Percentiles rank a stretch among this genome's conserved stretches.
Conservation (phyloP, 148 eudicot species). For the Camellia lanceoleosa region DNA sequence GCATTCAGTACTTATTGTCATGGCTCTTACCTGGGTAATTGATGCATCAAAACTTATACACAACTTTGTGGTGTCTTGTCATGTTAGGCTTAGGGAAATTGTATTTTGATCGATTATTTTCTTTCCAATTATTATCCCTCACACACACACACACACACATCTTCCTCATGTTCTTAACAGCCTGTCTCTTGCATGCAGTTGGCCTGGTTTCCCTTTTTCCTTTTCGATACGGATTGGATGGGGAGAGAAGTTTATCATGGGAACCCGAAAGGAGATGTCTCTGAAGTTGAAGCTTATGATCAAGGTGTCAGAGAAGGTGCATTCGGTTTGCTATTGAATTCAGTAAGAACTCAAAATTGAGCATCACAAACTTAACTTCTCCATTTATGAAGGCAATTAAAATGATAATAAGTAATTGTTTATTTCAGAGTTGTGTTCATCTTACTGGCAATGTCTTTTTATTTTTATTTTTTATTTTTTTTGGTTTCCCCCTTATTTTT, state of each 20-base stretch:
- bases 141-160: too few species aligned
- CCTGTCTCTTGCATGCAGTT: conserved; percentile 45
- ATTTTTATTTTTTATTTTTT: neutral
- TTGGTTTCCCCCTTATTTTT: too few species aligned
- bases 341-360: conserved; percentile 71
- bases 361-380: conserved; percentile 11
- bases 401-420: neutral
- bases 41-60: neutral
- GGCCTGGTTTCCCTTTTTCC: conserved; percentile 98
- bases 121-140: neutral
- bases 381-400: neutral
- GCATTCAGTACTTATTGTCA: conserved; percentile 87
- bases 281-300: conserved; percentile 65
- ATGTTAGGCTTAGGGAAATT: neutral
- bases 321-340: conserved; percentile 96
- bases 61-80: neutral
- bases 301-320: conserved; percentile 99
- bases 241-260: conserved; percentile 98
- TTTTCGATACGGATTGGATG: conserved; percentile 99
- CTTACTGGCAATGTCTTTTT: neutral
- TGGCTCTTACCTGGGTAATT: conserved; percentile 92
- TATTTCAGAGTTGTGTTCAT: neutral
- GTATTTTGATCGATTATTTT: neutral
- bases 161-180: conserved; percentile 13
- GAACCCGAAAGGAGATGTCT: conserved; percentile 54